Percentiles rank a stretch among this genome's conserved stretches.
Evolutionary conservation across 257 asterid species (phyloP).

Genomic region (Penstemon davidsonii): DNA sequence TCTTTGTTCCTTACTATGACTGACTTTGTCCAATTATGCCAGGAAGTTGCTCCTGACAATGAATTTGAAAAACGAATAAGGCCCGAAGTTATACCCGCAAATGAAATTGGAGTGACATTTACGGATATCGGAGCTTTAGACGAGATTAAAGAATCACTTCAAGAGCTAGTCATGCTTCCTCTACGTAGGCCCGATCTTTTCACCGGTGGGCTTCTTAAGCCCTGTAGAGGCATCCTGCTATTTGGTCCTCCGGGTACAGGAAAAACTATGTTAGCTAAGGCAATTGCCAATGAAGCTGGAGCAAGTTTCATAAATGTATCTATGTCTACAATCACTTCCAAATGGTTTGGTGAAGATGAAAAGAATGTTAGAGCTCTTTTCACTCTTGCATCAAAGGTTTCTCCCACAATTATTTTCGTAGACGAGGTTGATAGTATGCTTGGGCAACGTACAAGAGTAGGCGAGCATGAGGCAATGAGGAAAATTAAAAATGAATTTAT

Average conservation of each 20-base stretch:
- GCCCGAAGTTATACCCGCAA: slow-evolving; percentile 93
- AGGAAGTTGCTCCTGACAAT: slow-evolving; percentile 92
- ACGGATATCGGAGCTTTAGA: slow-evolving; percentile 85
- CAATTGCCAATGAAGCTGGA: slow-evolving; percentile 95
- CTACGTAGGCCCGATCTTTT: slow-evolving; percentile 95
- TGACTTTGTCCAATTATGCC: slow-evolving; percentile 30
- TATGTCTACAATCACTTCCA: slow-evolving; percentile 95
- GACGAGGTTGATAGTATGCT: slow-evolving; percentile 99
- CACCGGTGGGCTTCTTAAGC: slow-evolving; percentile 94
- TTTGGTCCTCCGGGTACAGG: slow-evolving; percentile 99
- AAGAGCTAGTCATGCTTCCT: slow-evolving; percentile 99
- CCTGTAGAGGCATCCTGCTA: slow-evolving; percentile 95
- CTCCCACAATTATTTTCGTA: slow-evolving; percentile 91
- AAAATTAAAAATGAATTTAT: slow-evolving; percentile 93
- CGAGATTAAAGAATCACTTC: slow-evolving; percentile 90
- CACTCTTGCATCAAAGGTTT: slow-evolving; percentile 93
- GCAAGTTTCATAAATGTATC: slow-evolving; percentile 98
- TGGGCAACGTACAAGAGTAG: slow-evolving; percentile 91
- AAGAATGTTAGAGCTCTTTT: slow-evolving; percentile 95
- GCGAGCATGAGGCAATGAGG: slow-evolving; percentile 98
- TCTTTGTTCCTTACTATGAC: slow-evolving; percentile 2
- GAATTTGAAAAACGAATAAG: slow-evolving; percentile 95
- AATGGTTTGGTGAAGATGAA: slow-evolving; percentile 99
- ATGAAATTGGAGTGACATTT: slow-evolving; percentile 85
- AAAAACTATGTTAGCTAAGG: slow-evolving; percentile 99